Evolutionary conservation across 371 early-diverging fungal species (phyloP).

Genomic region (Apophysomyces sp.): DNA sequence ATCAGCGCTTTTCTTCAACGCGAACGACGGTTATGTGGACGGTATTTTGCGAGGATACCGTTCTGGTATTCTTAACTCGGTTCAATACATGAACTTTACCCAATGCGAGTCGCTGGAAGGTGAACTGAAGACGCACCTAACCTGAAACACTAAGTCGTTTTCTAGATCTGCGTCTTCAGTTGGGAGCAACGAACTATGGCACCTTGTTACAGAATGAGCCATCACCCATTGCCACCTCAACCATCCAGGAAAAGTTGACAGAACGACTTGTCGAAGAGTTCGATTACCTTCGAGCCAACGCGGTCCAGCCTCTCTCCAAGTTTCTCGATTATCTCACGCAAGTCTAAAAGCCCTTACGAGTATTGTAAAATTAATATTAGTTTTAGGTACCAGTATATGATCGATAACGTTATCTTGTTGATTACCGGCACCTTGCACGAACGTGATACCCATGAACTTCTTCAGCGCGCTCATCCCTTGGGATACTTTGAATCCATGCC

Average conservation of each 20-base stretch:
- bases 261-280: constrained; percentile 93
- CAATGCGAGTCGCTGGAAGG: constrained; percentile 99
- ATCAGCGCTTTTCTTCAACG: constrained; percentile 80
- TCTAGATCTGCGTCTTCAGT: constrained; percentile 71
- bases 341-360: constrained; percentile 10
- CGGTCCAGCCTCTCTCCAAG: constrained; percentile 79
- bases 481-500: constrained; percentile 97
- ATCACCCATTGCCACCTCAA: constrained; percentile 92
- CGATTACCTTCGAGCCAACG: constrained; percentile 85
- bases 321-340: constrained; percentile 97
- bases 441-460: constrained; percentile 94
- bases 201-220: constrained; percentile 93
- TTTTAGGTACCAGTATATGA: constrained; percentile 96
- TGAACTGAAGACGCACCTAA: constrained; percentile 23
- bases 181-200: constrained; percentile 96
- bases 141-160: neutral
- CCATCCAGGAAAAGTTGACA: constrained; percentile 83
- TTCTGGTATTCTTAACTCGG: constrained; percentile 76
- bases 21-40: constrained; percentile 91
- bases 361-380: neutral
- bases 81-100: constrained; percentile 90
- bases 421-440: constrained; percentile 98
- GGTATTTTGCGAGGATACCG: constrained; percentile 95
- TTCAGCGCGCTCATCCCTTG: constrained; percentile 96
- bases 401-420: constrained; percentile 97